These are phyloP conservation scores for Gamarada debralockiae DNA, from an alignment of 495 filamentous ascomycete genomes.

Conservation along the genomic window DNA sequence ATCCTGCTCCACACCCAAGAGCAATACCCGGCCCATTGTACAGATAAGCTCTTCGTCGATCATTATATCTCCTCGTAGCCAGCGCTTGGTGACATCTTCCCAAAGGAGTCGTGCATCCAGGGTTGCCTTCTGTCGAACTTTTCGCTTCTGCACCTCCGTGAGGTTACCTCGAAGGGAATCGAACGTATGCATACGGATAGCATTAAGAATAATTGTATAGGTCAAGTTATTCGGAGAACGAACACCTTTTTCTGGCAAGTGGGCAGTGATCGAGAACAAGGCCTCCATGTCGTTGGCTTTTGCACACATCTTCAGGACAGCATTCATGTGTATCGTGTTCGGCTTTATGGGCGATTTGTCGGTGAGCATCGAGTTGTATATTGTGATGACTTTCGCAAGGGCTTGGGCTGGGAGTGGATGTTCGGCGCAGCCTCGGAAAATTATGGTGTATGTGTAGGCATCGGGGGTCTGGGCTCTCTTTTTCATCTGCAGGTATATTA, in stretches of 20 bases:
- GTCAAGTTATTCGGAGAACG: constrained; percentile 64
- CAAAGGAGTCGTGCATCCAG: constrained; percentile 67
- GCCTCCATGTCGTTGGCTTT: constrained; percentile 66
- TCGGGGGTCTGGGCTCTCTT: constrained; percentile 76
- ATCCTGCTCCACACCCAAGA: constrained; percentile 54
- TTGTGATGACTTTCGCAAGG: constrained; percentile 55
- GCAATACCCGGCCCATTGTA: constrained; percentile 71
- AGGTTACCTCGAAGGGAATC: constrained; percentile 20
- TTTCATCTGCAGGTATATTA: constrained; percentile 69
- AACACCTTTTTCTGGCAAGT: constrained; percentile 57
- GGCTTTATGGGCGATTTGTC: constrained; percentile 55
- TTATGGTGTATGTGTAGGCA: constrained; percentile 72
- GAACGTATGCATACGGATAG: constrained; percentile 29
- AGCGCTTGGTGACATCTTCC: constrained; percentile 71
- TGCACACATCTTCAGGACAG: constrained; percentile 75
- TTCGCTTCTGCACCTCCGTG: constrained; percentile 30
- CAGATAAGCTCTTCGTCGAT: constrained; percentile 72
- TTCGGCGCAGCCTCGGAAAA: constrained; percentile 70
- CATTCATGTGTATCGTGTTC: constrained; percentile 79
- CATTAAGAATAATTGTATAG: constrained; percentile 77
- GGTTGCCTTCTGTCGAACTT: constrained; percentile 28
- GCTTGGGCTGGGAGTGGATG: constrained; percentile 46
- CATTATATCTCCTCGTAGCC: constrained; percentile 61
- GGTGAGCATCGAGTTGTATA: constrained; percentile 69
- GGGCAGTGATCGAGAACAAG: constrained; percentile 64